Evolutionary conservation across 2,329 filamentous ascomycete genomes (phyloP), one percentile per base, ranked within the genome.

Genomic region (Arthrinium phaeospermum): DNA sequence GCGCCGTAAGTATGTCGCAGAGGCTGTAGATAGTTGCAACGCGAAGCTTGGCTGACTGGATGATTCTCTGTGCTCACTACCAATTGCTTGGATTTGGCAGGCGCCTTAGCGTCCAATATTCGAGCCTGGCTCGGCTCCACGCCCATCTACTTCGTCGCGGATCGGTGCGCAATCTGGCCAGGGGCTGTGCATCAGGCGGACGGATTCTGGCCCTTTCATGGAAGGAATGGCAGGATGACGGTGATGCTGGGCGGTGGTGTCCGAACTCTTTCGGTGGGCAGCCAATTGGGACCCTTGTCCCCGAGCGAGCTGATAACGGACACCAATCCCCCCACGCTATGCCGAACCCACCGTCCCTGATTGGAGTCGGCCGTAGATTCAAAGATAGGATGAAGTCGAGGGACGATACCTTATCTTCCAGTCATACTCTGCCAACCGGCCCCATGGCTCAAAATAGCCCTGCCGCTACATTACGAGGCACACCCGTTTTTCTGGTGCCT

Each of bases 301-400:
- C 57, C 34, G 57, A 64, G 19, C 34, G 34, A 4, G 57, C 34
- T 41, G 57, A 64, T 64, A 64, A 64, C 34, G n/a, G 34, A 64
- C 37, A 14, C 10, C 57, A n/a, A 3, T 12, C 16, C 57, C 57
- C 57, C 57, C 57, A 64, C 57, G 57, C 34, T 24, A 41, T 64
- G 57, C 34, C 57, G 57, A 64, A 64, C 57, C 57, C 34, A 64
- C 57, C 57, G 22, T 14, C 19, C 4, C 22, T 41, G 34, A 41
- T 64, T 64, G 57, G 57, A 41, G 34, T 41, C 7, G 57, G 22
- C 34, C n/a, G 22, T n/a, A 64, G 57, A 64, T 41, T 64, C 57
- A 22, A 64, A 64, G 57, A 64, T 64, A 64, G 57, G 57, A 64
- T 64, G 57, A 64, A 64, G 19, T 64, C 57, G 57, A 64, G 30